Base-by-base conservation (phyloP, 208 protist species). In the Strigomonas galati region DNA sequence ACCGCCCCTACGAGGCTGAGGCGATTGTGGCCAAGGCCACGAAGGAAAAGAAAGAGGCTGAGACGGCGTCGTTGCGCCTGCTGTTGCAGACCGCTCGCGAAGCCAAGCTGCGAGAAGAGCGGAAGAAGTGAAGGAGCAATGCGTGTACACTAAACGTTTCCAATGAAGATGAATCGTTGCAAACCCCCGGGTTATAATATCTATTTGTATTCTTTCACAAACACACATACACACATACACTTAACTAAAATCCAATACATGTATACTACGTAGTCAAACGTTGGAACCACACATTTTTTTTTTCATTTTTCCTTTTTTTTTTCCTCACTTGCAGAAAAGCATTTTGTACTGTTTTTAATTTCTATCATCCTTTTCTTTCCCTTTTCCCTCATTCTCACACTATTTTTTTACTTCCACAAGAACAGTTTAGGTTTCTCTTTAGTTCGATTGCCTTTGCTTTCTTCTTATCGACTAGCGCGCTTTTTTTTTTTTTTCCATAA, bases 1-100 rank as follows among this genome's bases (percentile, higher is more conserved):
- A 84, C 58, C 78, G 87, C n/a, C 81, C 80, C 1, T 74, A 70
- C 21, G 87, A 95, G 61, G 90, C 85, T 14, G 74, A 88, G 57
- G 76, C 81, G 4, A 83, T 95, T 51, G 78, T 95, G n/a, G 21
- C 44, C 51, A 69, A 85, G 21, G 72, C 72, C 7, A 78, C 67
- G 55, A 67, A 63, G 44, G 65, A 78, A 17, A 31, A 84, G n/a
- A 78, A 78, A 32, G 76, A 80, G 52, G 55, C 52, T 9, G 71
- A 73, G 7, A 71, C 67, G 23, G 44, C 44, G 63, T 77, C 81
- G 23, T 77, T 95, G 58, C 78, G 72, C 9, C 67, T 81, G 30
- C 76, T 95, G 27, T 54, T 87, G 35, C 12, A 61, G 4, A 35
- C 83, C 15, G 61, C 74, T 27, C 44, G 62, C 4, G 73, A 80